Evolutionary conservation across 164 flowering plant species (phyloP).

Genomic region (Cinnamomum micranthum): DNA sequence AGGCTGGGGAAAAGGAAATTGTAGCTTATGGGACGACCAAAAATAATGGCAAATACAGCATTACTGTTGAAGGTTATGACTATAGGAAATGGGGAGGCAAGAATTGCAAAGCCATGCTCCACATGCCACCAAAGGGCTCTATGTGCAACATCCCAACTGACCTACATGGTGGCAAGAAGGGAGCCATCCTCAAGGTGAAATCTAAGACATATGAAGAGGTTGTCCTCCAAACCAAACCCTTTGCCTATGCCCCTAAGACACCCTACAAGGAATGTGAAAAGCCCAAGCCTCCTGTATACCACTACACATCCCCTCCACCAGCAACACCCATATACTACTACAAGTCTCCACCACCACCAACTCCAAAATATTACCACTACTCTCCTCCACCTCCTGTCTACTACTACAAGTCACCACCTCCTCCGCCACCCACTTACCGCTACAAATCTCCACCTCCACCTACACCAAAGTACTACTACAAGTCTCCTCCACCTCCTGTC

Average conservation of each 20-base stretch:
- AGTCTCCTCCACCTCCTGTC: too few relatives aligned
- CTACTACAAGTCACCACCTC: too few relatives aligned
- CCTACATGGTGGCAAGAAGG: constrained; percentile 41
- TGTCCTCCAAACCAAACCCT: constrained; percentile 56
- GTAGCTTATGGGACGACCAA: constrained; percentile 60
- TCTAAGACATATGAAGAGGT: constrained; percentile 52
- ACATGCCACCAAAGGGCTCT: constrained; percentile 56
- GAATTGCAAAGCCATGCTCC: constrained; percentile 58
- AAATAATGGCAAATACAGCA: constrained; percentile 58
- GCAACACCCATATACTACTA: neutral
- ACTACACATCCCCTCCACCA: neutral
- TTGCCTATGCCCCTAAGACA: constrained; percentile 63
- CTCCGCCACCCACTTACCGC: too few relatives aligned
- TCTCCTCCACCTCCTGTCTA: too few relatives aligned
- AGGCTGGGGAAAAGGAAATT: constrained; percentile 42
- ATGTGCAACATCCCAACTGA: constrained; percentile 55
- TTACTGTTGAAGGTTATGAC: constrained; percentile 43
- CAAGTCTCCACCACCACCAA: constrained; percentile 2
- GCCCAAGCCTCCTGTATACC: neutral
- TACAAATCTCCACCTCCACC: too few relatives aligned
- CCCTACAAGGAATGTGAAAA: constrained; percentile 33
- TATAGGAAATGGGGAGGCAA: constrained; percentile 43
- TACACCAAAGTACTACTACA: too few relatives aligned
- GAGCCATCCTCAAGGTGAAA: constrained; percentile 49
- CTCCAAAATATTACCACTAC: neutral